Base-by-base conservation (phyloP, 441 rosid genomes). In the Lepidium campestre region DNA sequence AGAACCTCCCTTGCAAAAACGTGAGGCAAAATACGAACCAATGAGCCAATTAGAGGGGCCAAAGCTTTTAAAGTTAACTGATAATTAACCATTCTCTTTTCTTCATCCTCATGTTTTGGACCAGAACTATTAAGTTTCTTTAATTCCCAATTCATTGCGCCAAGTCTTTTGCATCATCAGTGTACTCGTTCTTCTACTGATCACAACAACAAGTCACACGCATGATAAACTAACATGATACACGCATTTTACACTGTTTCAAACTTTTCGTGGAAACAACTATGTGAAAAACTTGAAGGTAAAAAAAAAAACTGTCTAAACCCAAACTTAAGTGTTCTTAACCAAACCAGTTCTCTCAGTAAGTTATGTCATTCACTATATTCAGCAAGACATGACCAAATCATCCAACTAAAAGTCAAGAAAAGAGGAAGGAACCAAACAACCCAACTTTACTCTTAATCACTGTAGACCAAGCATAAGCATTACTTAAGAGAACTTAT, bases 31-130 rank as follows among this genome's bases (percentile, higher is more conserved):
- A 50, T 39, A 12, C 54, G 57, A 57, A 48, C 37, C 46, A 49
- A 10, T 47, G 62, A 73, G 63, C 31, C 46, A 60, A 36, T 67
- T 20, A 67, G 72, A 73, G 50, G 64, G 77, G 35, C 50, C 72
- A 29, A 44, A 27, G 68, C 56, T 52, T 50, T 64, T 14, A 58
- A 54, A 34, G 72, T 72, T 67, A 65, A 44, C 47, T 20, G 54
- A 58, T 59, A 65, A n/a, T n/a, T n/a, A n/a, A 65, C 66, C 66
- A 57, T 48, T 64, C 57, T 37, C 54, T 34, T 56, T 29, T 20
- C 46, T 37, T 57, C 71, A 49, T 34, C 62, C 50, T 65, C 39
- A 53, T 29, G 15, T 60, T 62, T 10, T 23, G 62, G 57, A 42
- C 56, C 74, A 53, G 27, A 66, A 56, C n/a, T 55, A 14, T 23